Evolutionary conservation across 257 asterid genomes (phyloP).

Genomic region (Nicotiana tabacum): DNA sequence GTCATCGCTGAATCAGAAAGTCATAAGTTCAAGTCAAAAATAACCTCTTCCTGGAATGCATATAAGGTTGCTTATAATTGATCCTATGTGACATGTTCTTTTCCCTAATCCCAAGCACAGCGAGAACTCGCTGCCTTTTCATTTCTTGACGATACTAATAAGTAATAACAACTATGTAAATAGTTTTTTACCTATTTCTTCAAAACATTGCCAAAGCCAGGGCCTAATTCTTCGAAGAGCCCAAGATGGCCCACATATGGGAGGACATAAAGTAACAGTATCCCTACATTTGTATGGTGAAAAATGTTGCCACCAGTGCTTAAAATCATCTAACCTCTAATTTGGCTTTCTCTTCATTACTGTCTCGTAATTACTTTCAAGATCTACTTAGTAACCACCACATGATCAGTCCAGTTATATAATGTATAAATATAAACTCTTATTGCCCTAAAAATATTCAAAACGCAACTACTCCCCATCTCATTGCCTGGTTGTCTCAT

Average conservation of each 20-base stretch:
- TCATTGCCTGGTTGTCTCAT: slow-evolving; percentile 45
- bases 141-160: no score
- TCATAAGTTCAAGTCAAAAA: no score
- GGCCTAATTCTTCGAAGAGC: no score
- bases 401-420: slow-evolving; percentile 25
- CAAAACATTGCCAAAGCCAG: no score
- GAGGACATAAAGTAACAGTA: neutral
- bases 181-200: no score
- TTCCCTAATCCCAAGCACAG: no score
- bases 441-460: neutral
- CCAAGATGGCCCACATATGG: neutral
- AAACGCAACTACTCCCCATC: neutral
- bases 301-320: slow-evolving; percentile 28
- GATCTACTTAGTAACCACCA: slow-evolving; percentile 19
- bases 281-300: slow-evolving; percentile 30
- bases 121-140: no score
- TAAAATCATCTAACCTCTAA: slow-evolving; percentile 2
- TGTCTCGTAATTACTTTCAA: slow-evolving; percentile 2
- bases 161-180: no score
- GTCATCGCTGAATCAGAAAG: no score
- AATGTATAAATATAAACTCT: neutral
- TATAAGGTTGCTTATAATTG: no score
- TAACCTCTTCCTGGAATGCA: no score
- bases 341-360: neutral
- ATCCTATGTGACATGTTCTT: accelerated